A percentile compares a stretch with the other conserved stretches of the same genome.
phyloP scores from a whole-genome alignment of 106 monocot genomes.

The Acanthochlamys bracteata region DNA sequence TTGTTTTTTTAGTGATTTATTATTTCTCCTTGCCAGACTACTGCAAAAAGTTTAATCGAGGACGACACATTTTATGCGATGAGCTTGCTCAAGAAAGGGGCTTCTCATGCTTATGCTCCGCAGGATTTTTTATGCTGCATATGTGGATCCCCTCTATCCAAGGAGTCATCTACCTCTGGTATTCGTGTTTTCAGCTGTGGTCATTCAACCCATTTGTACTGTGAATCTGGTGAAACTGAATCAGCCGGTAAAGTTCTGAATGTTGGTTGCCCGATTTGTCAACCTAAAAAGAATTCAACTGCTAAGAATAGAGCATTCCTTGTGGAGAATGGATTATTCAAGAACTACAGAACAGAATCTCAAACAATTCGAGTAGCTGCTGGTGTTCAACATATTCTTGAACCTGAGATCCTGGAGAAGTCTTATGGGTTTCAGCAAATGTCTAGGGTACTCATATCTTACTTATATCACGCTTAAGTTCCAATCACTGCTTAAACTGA shows the following conservation, averaged over 20 bases:
- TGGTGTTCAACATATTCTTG: constrained; percentile 44
- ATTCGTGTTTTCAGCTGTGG: constrained; percentile 84
- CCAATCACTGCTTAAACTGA: not conserved
- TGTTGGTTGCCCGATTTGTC: constrained; percentile 62
- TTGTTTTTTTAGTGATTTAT: not conserved
- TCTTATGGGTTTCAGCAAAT: constrained; percentile 50
- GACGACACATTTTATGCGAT: constrained; percentile 89
- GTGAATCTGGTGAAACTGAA: constrained; percentile 63
- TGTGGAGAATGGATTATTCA: constrained; percentile 47
- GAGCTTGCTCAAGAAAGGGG: constrained; percentile 79
- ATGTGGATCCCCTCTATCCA: constrained; percentile 66
- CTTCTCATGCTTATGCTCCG: constrained; percentile 75
- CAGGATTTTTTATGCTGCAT: constrained; percentile 63
- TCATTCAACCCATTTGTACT: constrained; percentile 84
- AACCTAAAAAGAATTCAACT: constrained; percentile 45
- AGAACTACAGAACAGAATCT: constrained; percentile 9
- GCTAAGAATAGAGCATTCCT: constrained; percentile 28
- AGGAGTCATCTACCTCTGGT: constrained; percentile 38
- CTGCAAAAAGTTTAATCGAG: constrained; percentile 91
- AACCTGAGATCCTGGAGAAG: constrained; percentile 60
- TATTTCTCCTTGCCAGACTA: constrained; percentile 31
- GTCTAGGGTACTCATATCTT: constrained; percentile 43
- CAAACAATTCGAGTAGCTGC: constrained; percentile 13
- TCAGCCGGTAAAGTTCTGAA: constrained; percentile 1
- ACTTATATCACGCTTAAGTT: not conserved